These are phyloP conservation scores for Arachis stenosperma DNA, from an alignment of 306 rosid genomes.

Conservation along the genomic window DNA sequence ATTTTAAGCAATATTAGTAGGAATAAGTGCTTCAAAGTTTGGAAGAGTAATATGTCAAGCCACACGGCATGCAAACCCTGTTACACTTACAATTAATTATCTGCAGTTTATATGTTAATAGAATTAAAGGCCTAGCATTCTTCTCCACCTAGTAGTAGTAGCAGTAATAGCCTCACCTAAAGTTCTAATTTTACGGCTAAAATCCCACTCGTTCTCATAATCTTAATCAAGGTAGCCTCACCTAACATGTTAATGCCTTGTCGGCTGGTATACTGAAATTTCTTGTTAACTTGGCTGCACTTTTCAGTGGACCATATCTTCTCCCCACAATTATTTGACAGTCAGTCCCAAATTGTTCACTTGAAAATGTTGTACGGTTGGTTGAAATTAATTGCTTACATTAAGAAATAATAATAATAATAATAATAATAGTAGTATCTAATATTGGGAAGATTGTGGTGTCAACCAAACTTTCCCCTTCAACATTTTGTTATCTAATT, in stretches of 20 bases:
- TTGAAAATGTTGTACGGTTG: not conserved
- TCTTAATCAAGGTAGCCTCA: not conserved
- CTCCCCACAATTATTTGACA: not conserved
- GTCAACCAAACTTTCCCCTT: not conserved
- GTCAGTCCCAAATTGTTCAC: not conserved
- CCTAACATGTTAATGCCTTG: not conserved
- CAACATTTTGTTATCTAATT: not conserved
- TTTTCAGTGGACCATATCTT: not conserved
- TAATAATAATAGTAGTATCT: not conserved
- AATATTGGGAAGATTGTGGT: not conserved
- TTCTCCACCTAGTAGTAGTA: too few relatives aligned
- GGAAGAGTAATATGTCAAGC: too few relatives aligned
- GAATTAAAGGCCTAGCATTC: too few relatives aligned
- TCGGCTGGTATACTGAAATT: conserved; percentile 1
- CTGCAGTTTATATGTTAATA: too few relatives aligned
- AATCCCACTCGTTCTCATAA: not conserved
- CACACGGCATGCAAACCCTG: too few relatives aligned
- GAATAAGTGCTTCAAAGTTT: not conserved
- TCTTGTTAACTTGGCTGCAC: not conserved
- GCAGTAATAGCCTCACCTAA: too few relatives aligned
- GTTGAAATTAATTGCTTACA: not conserved
- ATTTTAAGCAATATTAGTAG: too few relatives aligned
- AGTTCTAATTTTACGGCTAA: not conserved
- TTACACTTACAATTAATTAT: too few relatives aligned
- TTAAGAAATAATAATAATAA: not conserved